A percentile compares a stretch with the other conserved stretches of the same genome.
phyloP scores from a whole-genome alignment of 2,329 filamentous ascomycete genomes.

The Cordyceps militaris region DNA sequence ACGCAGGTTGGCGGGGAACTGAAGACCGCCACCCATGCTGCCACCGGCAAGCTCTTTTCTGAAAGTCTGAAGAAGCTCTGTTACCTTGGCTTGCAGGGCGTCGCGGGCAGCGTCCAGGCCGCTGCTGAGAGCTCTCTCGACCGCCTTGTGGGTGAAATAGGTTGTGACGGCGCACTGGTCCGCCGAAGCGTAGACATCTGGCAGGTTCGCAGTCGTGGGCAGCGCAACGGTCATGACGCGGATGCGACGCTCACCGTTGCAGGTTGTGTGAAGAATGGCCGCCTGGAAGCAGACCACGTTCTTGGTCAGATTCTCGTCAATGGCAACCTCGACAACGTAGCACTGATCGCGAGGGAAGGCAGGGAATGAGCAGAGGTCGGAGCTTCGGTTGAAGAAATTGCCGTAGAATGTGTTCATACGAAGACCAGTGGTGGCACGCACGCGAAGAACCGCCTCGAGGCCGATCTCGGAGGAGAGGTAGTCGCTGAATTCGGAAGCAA shows the following conservation, averaged over 20 bases:
- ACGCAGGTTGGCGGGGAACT: conserved; percentile 88
- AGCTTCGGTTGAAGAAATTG: conserved; percentile 98
- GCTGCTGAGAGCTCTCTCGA: conserved; percentile 78
- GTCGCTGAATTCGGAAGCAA: conserved; percentile 92
- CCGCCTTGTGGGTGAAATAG: conserved; percentile 96
- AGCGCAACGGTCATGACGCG: conserved; percentile 88
- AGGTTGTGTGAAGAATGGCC: conserved; percentile 93
- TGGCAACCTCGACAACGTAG: conserved; percentile 96
- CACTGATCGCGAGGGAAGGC: conserved; percentile 96
- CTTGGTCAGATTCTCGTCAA: conserved; percentile 89
- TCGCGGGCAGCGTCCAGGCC: conserved; percentile 88
- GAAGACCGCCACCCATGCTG: conserved; percentile 89
- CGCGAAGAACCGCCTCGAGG: conserved; percentile 88
- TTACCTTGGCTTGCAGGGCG: conserved; percentile 81
- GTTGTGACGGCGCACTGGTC: conserved; percentile 90
- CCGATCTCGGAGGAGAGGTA: conserved; percentile 96
- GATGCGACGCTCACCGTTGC: conserved; percentile 93
- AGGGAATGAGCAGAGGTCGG: conserved; percentile 94
- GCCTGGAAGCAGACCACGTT: conserved; percentile 89
- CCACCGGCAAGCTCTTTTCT: conserved; percentile 94
- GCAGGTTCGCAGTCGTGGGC: conserved; percentile 83
- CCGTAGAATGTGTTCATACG: conserved; percentile 98
- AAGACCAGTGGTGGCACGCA: conserved; percentile 87
- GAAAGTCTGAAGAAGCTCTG: conserved; percentile 90
- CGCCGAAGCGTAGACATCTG: conserved; percentile 88